These are phyloP conservation scores for Ogataea saltuana DNA, from an alignment of 805 yeast species.

Conservation along the genomic window DNA sequence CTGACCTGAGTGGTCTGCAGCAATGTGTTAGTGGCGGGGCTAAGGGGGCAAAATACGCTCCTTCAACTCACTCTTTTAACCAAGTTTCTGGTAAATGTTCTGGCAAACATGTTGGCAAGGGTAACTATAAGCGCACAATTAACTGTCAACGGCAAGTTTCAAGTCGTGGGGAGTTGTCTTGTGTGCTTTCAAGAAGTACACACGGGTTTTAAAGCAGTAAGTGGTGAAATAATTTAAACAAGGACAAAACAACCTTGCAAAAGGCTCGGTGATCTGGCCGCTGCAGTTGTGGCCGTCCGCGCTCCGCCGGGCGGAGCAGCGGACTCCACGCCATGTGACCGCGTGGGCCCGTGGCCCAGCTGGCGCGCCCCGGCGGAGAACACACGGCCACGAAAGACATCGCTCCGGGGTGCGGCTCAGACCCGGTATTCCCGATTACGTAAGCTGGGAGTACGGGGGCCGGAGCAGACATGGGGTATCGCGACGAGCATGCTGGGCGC, in stretches of 20 bases:
- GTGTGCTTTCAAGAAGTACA: no score
- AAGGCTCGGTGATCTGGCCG: slow-evolving; percentile 7
- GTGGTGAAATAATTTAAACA: neutral
- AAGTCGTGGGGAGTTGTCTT: no score
- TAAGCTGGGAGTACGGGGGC: neutral
- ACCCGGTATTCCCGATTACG: slow-evolving; percentile 7
- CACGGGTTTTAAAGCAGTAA: no score
- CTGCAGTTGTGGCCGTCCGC: neutral
- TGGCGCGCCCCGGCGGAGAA: slow-evolving; percentile 1
- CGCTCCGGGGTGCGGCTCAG: slow-evolving; percentile 6
- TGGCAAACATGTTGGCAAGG: slow-evolving; percentile 24
- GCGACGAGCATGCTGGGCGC: no score
- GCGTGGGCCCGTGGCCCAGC: slow-evolving; percentile 1
- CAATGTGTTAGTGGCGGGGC: slow-evolving; percentile 7
- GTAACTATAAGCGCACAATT: slow-evolving; percentile 3
- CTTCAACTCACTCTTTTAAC: slow-evolving; percentile 24
- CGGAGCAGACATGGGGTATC: no score
- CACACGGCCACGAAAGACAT: slow-evolving; percentile 6
- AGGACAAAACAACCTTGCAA: slow-evolving; percentile 3
- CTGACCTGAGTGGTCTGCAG: slow-evolving; percentile 43
- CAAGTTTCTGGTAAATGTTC: slow-evolving; percentile 23
- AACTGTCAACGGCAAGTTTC: slow-evolving; percentile 5
- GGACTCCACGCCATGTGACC: slow-evolving; percentile 4
- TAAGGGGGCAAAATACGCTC: neutral
- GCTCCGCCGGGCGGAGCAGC: no score